phyloP scores from a whole-genome alignment of 1,284 basidiomycete genomes.

The Violaceomyces palustris region DNA sequence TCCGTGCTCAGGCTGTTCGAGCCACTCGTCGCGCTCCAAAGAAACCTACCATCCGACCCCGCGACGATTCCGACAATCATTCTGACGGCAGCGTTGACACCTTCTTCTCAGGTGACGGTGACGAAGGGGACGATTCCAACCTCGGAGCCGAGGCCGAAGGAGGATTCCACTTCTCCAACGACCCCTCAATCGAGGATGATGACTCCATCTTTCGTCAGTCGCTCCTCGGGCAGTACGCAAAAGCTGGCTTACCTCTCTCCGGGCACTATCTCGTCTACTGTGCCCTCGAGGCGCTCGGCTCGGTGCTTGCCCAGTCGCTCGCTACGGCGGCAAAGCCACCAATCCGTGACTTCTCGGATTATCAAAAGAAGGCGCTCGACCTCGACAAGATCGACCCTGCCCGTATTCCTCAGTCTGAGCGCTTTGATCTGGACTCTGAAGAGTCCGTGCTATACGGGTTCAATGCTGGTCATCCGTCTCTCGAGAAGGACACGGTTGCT shows the following conservation, averaged over 20 bases:
- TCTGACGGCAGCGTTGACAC: constrained; percentile 54
- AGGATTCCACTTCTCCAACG: constrained; percentile 28
- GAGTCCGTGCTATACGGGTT: not conserved
- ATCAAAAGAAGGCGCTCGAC: constrained; percentile 25
- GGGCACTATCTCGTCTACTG: constrained; percentile 83
- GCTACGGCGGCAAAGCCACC: constrained; percentile 54
- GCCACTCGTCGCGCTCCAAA: constrained; percentile 33
- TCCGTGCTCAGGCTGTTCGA: constrained; percentile 53
- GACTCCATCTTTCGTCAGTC: constrained; percentile 53
- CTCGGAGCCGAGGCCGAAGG: constrained; percentile 19
- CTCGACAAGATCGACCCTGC: constrained; percentile 26
- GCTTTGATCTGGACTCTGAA: constrained; percentile 31
- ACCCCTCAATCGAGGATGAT: constrained; percentile 7
- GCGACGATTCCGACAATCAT: constrained; percentile 14
- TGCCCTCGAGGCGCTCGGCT: constrained; percentile 76
- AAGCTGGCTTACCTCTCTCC: constrained; percentile 69
- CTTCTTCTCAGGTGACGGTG: constrained; percentile 50
- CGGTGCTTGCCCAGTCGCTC: constrained; percentile 71
- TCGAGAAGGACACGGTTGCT: no score
- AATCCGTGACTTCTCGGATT: constrained; percentile 27
- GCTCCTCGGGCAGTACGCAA: constrained; percentile 71
- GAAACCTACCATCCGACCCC: constrained; percentile 27
- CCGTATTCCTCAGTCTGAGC: constrained; percentile 25
- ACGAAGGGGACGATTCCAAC: constrained; percentile 27
- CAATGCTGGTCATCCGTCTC: no score